Evolutionary conservation across 805 yeast genomes (phyloP), one percentile per base, ranked within the genome.

Genomic region (Cyberlindnera galapagoensis): DNA sequence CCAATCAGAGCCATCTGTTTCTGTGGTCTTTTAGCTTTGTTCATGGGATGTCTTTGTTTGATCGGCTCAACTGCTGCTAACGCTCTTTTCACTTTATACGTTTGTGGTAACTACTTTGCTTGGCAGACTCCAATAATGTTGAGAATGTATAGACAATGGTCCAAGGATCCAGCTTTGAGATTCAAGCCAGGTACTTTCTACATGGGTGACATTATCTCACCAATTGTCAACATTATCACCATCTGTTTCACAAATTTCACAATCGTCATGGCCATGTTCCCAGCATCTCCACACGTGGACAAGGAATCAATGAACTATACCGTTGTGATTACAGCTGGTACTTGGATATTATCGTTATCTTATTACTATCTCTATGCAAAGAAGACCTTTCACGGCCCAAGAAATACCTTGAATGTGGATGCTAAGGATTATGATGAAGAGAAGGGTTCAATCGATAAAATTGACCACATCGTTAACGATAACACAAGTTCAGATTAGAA

Each of bases 81-180:
- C 36, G 86, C 87, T n/a, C 61, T 80, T 28, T 80, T 80, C 59
- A 70, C 82, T 1, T 60, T 80, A 24, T 71, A 71, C 21, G 69
- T 76, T 38, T 71, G 80, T 8, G 79, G 83, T 35, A 74, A 76
- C 50, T 69, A 71, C 43, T 56, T 77, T 18, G 74, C 83, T 3
- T 74, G 84, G 82, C 63, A 72, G 31, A 60, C 65, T 27, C 86
- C 87, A 15, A 68, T 75, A 17, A 59, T 72, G 31, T 57, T 75
- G 35, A 62, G 73, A 33, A 65, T 78, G 9, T 57, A 62, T 26
- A 37, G 44, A 30, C 22, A 26, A 8, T 36, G 43, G 36, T 75
- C 75, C 28, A 59, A 58, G 37, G 54, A 56, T 4, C 38, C 41
- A 12, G 9, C 35, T 13, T 27, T 33, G 2, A 63, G 68, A 26